Evolutionary conservation across 2,329 filamentous ascomycete genomes (phyloP).

Genomic region (Neophaeococcomyces aloes): DNA sequence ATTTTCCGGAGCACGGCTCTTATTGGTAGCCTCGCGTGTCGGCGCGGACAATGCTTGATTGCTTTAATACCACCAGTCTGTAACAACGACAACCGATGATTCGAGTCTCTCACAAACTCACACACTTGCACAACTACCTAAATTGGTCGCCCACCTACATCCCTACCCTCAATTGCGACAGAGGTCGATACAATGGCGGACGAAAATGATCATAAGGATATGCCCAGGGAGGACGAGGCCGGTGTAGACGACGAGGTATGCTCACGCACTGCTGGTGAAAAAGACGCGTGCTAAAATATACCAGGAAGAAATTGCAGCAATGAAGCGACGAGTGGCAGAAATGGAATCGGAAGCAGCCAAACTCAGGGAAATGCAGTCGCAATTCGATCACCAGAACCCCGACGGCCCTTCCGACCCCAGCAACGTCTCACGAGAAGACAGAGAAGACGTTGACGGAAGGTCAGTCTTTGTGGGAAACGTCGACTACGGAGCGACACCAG

Average conservation of each 20-base stretch:
- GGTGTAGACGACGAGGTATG: slow-evolving; percentile 1
- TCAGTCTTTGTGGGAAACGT: slow-evolving; percentile 99
- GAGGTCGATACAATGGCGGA: background rate
- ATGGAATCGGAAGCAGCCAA: slow-evolving; percentile 86
- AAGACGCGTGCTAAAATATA: background rate
- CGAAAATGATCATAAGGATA: background rate
- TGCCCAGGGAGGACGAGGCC: background rate
- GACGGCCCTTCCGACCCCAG: slow-evolving; percentile 41
- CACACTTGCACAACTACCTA: too few species aligned
- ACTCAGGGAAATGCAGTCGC: slow-evolving; percentile 75
- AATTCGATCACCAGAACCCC: slow-evolving; percentile 72
- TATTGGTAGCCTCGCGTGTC: too few species aligned
- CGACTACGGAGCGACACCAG: slow-evolving; percentile 90
- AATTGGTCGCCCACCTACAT: too few species aligned
- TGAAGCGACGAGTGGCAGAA: slow-evolving; percentile 77
- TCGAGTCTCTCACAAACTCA: too few species aligned
- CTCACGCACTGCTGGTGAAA: background rate
- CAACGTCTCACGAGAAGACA: slow-evolving; percentile 58
- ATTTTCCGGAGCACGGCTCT: too few species aligned
- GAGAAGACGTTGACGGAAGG: slow-evolving; percentile 87
- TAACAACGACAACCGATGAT: too few species aligned
- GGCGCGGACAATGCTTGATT: too few species aligned
- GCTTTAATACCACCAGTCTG: too few species aligned
- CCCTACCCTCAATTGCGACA: too few species aligned
- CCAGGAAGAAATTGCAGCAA: slow-evolving; percentile 70